Evolutionary conservation across 305 asterid genomes (phyloP).

Genomic region (Galium porrigens): DNA sequence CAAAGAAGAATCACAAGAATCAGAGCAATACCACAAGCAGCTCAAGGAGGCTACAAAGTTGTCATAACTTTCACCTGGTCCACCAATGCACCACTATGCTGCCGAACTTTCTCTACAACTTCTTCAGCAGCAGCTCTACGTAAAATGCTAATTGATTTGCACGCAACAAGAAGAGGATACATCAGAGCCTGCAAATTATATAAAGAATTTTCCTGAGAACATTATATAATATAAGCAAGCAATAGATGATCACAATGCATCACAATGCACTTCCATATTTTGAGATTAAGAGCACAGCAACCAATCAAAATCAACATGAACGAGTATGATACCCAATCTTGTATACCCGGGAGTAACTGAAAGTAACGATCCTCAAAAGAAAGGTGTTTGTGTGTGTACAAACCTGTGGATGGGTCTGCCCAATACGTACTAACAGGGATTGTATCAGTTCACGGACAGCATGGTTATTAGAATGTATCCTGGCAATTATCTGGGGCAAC

Average conservation of each 20-base stretch:
- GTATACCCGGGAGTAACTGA: background rate
- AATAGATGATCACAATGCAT: background rate
- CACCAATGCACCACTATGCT: conserved; percentile 89
- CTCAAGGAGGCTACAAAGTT: conserved; percentile 6
- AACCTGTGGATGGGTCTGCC: conserved; percentile 98
- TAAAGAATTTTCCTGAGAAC: conserved; percentile 1
- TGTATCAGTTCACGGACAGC: conserved; percentile 92
- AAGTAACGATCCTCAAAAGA: background rate
- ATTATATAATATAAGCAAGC: background rate
- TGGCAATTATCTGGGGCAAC: conserved; percentile 95
- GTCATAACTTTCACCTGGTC: conserved; percentile 54
- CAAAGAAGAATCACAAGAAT: conserved; percentile 19
- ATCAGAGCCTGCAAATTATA: conserved; percentile 74
- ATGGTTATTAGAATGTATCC: conserved; percentile 90
- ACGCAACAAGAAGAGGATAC: conserved; percentile 99
- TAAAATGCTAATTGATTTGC: conserved; percentile 86
- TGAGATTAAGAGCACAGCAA: background rate
- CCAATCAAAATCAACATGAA: background rate
- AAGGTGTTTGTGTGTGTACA: background rate
- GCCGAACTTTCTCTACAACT: conserved; percentile 95
- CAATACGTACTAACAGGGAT: conserved; percentile 83
- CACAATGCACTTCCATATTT: background rate
- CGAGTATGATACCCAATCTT: background rate
- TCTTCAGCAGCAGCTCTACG: conserved; percentile 96
- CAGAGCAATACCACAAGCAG: conserved; percentile 18